A percentile compares a stretch with the other conserved stretches of the same genome.
Evolutionary conservation across 2,329 filamentous ascomycete species (phyloP).

Genomic region (Phaeomoniella chlamydospora): DNA sequence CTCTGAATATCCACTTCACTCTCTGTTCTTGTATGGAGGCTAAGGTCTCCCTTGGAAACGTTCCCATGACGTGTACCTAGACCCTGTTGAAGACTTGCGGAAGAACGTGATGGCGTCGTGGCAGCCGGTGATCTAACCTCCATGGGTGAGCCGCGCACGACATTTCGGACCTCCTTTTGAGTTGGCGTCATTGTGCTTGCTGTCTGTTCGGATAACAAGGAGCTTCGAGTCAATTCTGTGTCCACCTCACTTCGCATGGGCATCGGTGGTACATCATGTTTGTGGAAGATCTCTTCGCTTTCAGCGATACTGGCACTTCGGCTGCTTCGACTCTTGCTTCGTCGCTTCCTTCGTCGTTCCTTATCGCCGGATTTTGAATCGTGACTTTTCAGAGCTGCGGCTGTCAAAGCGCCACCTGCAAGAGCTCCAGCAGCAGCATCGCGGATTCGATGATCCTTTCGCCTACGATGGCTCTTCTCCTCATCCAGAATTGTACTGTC

Average conservation of each 20-base stretch:
- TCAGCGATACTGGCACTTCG: conserved; percentile 37
- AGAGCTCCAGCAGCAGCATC: conserved; percentile 41
- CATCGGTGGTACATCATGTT: conserved; percentile 60
- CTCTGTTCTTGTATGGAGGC: conserved; percentile 23
- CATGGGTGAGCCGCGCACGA: conserved; percentile 41
- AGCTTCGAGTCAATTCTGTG: conserved; percentile 77
- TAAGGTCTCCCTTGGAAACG: conserved; percentile 35
- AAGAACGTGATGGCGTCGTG: conserved; percentile 39
- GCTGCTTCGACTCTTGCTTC: conserved; percentile 36
- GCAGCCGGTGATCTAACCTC: conserved; percentile 44
- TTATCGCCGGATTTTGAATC: conserved; percentile 46
- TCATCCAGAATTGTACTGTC: conserved; percentile 33
- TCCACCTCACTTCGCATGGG: conserved; percentile 75
- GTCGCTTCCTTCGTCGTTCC: conserved; percentile 22
- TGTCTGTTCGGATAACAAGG: conserved; percentile 69
- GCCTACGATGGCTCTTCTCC: conserved; percentile 36
- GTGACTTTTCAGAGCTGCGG: conserved; percentile 48
- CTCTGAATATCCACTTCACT: conserved; percentile 3
- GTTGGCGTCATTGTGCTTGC: conserved; percentile 57
- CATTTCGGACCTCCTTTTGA: conserved; percentile 46
- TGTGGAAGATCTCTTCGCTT: conserved; percentile 37
- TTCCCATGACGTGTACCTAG: conserved; percentile 55
- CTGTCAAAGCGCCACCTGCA: conserved; percentile 43
- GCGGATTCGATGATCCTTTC: conserved; percentile 32
- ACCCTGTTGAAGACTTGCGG: conserved; percentile 32